Evolutionary conservation across 2,329 filamentous ascomycete species (phyloP).

Genomic region (Stemphylium vesicarium): DNA sequence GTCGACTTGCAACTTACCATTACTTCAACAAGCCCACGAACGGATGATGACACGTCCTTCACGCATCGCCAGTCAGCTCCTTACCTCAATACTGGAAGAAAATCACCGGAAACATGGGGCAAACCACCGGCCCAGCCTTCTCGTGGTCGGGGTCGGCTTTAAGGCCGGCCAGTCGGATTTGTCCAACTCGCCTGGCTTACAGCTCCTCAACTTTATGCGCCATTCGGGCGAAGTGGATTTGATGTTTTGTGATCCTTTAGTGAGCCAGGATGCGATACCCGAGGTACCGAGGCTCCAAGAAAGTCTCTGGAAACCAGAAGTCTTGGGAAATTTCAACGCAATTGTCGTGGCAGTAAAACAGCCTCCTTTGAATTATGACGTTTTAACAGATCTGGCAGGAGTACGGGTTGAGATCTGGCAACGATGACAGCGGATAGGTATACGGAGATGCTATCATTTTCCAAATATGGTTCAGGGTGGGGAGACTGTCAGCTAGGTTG

Average conservation of each 20-base stretch:
- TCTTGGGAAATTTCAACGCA: conserved; percentile 52
- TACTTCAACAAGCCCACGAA: conserved; percentile 53
- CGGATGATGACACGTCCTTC: conserved; percentile 55
- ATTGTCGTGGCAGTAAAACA: conserved; percentile 56
- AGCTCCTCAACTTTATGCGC: conserved; percentile 49
- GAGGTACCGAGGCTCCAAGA: conserved; percentile 41
- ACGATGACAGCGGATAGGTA: not conserved
- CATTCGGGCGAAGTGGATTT: conserved; percentile 50
- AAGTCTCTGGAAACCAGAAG: conserved; percentile 48
- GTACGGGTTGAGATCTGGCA: conserved; percentile 21
- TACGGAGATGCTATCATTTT: not conserved
- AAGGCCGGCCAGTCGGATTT: conserved; percentile 58
- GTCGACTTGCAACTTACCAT: conserved; percentile 56
- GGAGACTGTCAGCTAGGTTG: too few species aligned
- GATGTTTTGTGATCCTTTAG: conserved; percentile 54
- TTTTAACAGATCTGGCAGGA: conserved; percentile 45
- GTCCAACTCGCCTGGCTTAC: conserved; percentile 55
- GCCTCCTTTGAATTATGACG: conserved; percentile 50
- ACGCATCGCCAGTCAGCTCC: conserved; percentile 28
- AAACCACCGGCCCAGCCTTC: conserved; percentile 1
- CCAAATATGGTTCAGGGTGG: too few species aligned
- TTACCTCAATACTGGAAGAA: not conserved
- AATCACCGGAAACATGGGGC: not conserved
- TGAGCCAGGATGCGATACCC: conserved; percentile 52
- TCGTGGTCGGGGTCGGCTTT: conserved; percentile 60